Percentiles rank a stretch among this genome's conserved stretches.
These are phyloP conservation scores for Nicotiana undulata DNA, from an alignment of 257 asterid genomes.

Conservation along the genomic window DNA sequence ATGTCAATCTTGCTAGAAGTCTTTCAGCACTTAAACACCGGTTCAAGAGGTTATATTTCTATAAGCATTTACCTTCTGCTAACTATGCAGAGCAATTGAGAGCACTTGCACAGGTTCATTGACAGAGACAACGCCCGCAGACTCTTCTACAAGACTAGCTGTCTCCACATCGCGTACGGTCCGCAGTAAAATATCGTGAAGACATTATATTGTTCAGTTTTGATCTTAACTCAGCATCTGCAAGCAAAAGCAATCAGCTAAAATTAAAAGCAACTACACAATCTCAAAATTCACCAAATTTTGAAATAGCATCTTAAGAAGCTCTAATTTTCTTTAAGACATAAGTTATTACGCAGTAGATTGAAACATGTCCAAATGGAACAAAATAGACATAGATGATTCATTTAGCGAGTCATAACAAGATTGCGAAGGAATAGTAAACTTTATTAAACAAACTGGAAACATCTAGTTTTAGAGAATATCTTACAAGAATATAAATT, in stretches of 20 bases:
- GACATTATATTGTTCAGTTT: constrained; percentile 57
- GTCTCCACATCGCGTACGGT: constrained; percentile 32
- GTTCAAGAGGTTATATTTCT: background rate
- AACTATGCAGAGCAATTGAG: constrained; percentile 27
- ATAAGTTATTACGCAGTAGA: too few species aligned
- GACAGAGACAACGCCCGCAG: constrained; percentile 20
- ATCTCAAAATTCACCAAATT: too few species aligned
- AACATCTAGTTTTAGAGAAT: too few species aligned
- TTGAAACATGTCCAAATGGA: too few species aligned
- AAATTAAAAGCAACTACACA: too few species aligned
- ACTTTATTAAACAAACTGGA: too few species aligned
- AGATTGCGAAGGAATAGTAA: too few species aligned
- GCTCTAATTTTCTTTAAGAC: too few species aligned
- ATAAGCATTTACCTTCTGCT: constrained; percentile 30
- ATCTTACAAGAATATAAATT: background rate
- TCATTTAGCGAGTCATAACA: too few species aligned
- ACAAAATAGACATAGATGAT: too few species aligned
- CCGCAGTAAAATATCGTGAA: constrained; percentile 42
- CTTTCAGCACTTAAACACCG: background rate
- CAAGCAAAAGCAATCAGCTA: background rate
- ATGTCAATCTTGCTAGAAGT: background rate
- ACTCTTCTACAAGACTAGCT: constrained; percentile 39
- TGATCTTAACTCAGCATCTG: constrained; percentile 51
- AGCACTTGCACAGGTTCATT: constrained; percentile 29
- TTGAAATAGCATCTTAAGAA: too few species aligned